Base-by-base conservation (phyloP, 768 basidiomycete species). In the Asterophora parasitica region DNA sequence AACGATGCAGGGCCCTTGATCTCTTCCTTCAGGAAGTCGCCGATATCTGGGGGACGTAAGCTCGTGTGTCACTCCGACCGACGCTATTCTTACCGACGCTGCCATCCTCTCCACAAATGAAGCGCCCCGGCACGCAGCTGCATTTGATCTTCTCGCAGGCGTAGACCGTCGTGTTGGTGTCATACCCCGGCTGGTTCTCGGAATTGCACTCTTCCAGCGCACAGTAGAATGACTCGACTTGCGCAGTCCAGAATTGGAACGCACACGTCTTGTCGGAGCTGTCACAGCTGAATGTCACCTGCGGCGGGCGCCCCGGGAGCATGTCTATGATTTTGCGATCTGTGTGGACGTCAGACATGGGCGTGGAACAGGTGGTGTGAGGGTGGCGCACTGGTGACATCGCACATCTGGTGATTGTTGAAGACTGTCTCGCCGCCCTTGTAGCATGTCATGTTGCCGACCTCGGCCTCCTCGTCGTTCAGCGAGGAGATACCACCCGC, bases 221-320 rank as follows among this genome's bases (percentile, higher is more conserved):
- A 66, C 96, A 99, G 67, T 96, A 97, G 67, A 99, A 98, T 0
- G 92, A 94, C 63, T 99, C 95, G 47, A 92, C 78, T 57, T 88
- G 75, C 5, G 87, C 92, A 7, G 92, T 91, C 96, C 96, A 99
- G 71, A 99, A 99, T 66, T 99, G 94, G 76, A 99, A 99, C 17
- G 82, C 81, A 62, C 96, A 99, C 0, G 80, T 79, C 4, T 70
- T 68, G 10, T 75, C 70, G 1, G 61, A 50, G 15, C 70, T 77
- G 49, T 89, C 82, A 69, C 96, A 99, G 54, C 87, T 85, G 65
- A 99, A 99, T 0, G 96, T 98, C 2, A 97, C 94, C 64, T 98
- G 94, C 0, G 95, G 94, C 15, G 91, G 87, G 7, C 93, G 80
- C 42, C 78, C 86, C 0, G 90, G 88, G n/a, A 77, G 70, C 64